phyloP scores from a whole-genome alignment of 129 eudicot species.

The Solidago caesia region DNA sequence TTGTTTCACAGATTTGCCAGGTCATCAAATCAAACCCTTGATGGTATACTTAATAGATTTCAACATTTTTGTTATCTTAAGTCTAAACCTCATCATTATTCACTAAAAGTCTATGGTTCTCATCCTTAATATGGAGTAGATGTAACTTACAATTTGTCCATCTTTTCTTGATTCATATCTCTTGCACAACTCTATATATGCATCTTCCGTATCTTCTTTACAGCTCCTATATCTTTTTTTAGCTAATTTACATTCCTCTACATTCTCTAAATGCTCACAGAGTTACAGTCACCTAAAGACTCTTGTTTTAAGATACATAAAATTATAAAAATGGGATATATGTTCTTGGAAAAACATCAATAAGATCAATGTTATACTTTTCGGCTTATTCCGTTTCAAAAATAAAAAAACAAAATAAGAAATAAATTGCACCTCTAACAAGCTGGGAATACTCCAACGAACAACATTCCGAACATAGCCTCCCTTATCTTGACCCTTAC shows the following conservation, averaged over 20 bases:
- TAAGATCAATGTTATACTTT: not conserved
- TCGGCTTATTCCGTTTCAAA: not conserved
- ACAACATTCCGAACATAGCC: slow-evolving; percentile 83
- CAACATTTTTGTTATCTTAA: not conserved
- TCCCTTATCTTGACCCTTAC: slow-evolving; percentile 46
- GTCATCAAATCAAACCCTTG: not conserved
- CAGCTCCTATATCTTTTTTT: not conserved
- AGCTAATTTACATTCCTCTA: not conserved
- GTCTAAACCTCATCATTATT: not conserved
- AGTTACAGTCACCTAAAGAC: not conserved
- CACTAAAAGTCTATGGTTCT: not conserved
- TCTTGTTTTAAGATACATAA: not conserved
- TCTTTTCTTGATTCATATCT: not conserved
- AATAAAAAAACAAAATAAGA: not conserved
- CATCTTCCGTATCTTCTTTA: not conserved
- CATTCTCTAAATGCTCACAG: not conserved
- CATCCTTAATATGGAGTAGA: not conserved
- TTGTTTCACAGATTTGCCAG: not conserved
- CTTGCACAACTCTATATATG: not conserved
- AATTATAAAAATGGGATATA: not conserved
- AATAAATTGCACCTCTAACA: slow-evolving; percentile 57
- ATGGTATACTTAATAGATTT: not conserved
- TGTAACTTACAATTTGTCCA: not conserved
- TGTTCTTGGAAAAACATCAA: not conserved
- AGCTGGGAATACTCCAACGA: slow-evolving; percentile 73